Base-by-base conservation (phyloP, 371 early-diverging fungal species). In the Parasitella parasitica region DNA sequence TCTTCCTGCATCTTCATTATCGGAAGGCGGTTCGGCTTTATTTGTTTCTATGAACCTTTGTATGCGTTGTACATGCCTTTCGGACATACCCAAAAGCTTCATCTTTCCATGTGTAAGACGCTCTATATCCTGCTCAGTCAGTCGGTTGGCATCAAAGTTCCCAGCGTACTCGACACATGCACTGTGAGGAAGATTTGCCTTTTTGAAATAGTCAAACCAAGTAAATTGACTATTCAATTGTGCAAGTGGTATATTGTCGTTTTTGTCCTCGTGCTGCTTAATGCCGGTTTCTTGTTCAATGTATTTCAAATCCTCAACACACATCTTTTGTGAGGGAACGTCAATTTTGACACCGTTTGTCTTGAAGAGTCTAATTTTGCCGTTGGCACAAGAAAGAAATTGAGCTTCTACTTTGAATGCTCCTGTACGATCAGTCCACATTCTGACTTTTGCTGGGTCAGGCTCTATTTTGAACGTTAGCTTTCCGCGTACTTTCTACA, bases 351-450 rank as follows among this genome's bases (percentile, higher is more conserved):
- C 95, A 54, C 95, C 95, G 73, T 97, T 97, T 16, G 86, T 70
- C 73, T 97, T 97, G 81, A 92, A 92, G 55, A 97, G 70, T 34
- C 94, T 86, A 28, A 95, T 91, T 63, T 93, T 92, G 58, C 91
- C 92, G 41, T 91, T 89, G n/a, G 81, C 79, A 57, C 81, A 81
- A 8, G 84, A 72, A 11, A 97, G 51, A 51, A 89, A 94, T 71
- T 93, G 89, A 2, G 98, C 98, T 46, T 95, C 93, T 0, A 96
- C 96, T 64, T 88, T 91, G 81, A 94, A 96, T 1, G 91, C 78
- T 38, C 95, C 97, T 4, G 93, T 88, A 24, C 89, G 83, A 70
- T 97, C 98, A 2, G 92, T 94, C 97, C 96, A 97, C 41, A 84
- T 86, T 34, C 98, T 86, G 15, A 92, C 73, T 37, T 86, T 86